A percentile compares a stretch with the other conserved stretches of the same genome.
Evolutionary conservation across 1,284 basidiomycete genomes (phyloP).

Genomic region (Trichosporon sp.): DNA sequence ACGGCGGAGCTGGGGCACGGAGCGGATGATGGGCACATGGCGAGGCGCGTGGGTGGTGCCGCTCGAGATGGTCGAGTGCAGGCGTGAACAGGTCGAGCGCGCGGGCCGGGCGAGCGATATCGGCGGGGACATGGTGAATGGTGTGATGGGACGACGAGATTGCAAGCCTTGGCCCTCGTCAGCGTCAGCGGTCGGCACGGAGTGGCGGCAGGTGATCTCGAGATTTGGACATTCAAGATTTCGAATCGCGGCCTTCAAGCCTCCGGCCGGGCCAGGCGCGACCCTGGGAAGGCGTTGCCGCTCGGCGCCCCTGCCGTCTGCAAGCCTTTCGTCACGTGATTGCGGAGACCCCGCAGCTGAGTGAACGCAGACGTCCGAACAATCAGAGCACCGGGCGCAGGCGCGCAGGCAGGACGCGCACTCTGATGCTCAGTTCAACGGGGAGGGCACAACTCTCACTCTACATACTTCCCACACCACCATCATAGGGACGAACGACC

Average conservation of each 20-base stretch:
- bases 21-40: slow-evolving; percentile 67
- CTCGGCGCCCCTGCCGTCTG: too few species aligned
- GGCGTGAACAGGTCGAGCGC: slow-evolving; percentile 1
- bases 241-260: slow-evolving; percentile 1
- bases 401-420: not conserved
- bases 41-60: slow-evolving; percentile 3
- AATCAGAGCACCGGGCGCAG: too few species aligned
- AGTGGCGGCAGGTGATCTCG: not conserved
- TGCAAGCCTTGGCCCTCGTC: too few species aligned
- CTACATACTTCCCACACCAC: not conserved
- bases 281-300: not conserved
- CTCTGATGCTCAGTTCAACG: not conserved
- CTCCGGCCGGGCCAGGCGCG: not conserved
- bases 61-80: slow-evolving; percentile 4
- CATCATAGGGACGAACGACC: not conserved
- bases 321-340: not conserved
- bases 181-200: not conserved
- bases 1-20: slow-evolving; percentile 63
- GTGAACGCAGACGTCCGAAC: not conserved
- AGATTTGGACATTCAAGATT: slow-evolving; percentile 1
- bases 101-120: not conserved
- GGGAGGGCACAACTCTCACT: not conserved
- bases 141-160: not conserved
- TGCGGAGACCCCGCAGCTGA: not conserved
- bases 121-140: slow-evolving; percentile 3